Percentiles rank a stretch among this genome's conserved stretches.
These are phyloP conservation scores for Epicoccum nigrum DNA, from an alignment of 2,329 filamentous ascomycete species.

Conservation along the genomic window DNA sequence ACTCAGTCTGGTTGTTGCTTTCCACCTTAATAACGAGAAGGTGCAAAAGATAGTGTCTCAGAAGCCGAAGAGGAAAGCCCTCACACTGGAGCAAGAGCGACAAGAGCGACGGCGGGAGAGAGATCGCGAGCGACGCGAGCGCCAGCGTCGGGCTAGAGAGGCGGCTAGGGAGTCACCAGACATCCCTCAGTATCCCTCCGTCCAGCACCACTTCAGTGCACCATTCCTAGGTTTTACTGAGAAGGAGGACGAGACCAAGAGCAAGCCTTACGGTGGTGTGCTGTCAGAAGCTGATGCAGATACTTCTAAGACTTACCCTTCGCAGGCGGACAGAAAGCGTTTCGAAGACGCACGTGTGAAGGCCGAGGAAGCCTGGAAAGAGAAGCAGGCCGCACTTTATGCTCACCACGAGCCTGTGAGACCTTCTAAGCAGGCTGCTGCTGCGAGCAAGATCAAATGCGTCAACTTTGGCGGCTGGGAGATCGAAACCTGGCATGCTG, in stretches of 20 bases:
- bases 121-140: conserved; percentile 50
- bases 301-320: conserved; percentile 85
- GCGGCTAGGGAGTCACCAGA: conserved; percentile 49
- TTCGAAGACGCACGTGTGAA: conserved; percentile 91
- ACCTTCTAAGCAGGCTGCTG: conserved; percentile 71
- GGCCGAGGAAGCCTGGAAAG: conserved; percentile 90
- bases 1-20: conserved; percentile 41
- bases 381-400: conserved; percentile 69
- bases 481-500: conserved; percentile 99
- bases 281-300: conserved; percentile 88
- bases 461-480: conserved; percentile 98
- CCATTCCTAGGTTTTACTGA: conserved; percentile 90
- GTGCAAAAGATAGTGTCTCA: conserved; percentile 66
- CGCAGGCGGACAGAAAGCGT: conserved; percentile 76
- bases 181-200: conserved; percentile 63
- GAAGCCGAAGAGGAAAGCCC: conserved; percentile 59
- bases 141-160: conserved; percentile 55
- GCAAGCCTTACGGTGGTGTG: conserved; percentile 95
- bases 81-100: conserved; percentile 40
- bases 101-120: conserved; percentile 42
- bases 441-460: conserved; percentile 95
- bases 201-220: conserved; percentile 70
- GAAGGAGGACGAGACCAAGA: conserved; percentile 87
- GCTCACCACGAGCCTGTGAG: conserved; percentile 64
- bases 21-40: conserved; percentile 57